Percentiles rank a stretch among this genome's conserved stretches.
phyloP scores from a whole-genome alignment of 1,284 basidiomycete genomes.

The Tremellales sp. region DNA sequence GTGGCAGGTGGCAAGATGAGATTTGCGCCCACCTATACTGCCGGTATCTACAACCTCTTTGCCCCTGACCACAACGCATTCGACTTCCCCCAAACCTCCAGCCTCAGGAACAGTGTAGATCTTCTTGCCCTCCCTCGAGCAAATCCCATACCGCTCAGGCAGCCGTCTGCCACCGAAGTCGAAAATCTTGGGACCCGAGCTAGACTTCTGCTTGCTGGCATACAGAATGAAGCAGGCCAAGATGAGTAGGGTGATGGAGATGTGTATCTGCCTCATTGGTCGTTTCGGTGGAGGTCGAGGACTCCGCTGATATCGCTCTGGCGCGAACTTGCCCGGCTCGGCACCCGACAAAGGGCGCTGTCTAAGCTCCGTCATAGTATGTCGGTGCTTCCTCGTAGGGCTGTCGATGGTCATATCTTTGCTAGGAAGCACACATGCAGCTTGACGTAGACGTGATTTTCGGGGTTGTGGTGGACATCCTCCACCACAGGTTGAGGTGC shows the following conservation, averaged over 20 bases:
- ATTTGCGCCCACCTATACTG: slow-evolving; percentile 50
- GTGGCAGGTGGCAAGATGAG: too few species aligned
- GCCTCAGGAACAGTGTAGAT: slow-evolving; percentile 29
- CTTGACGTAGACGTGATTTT: too few species aligned
- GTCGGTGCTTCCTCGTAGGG: not conserved
- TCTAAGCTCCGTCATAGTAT: not conserved
- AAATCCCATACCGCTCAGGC: slow-evolving; percentile 33
- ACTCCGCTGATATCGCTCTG: slow-evolving; percentile 17
- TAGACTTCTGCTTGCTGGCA: slow-evolving; percentile 12
- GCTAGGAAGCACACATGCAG: too few species aligned
- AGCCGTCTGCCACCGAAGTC: slow-evolving; percentile 8
- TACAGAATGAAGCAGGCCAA: slow-evolving; percentile 35
- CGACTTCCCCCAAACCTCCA: slow-evolving; percentile 46
- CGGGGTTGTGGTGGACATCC: not conserved
- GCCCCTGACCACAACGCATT: slow-evolving; percentile 65
- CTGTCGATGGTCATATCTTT: not conserved
- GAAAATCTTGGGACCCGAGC: not conserved
- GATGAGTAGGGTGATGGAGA: slow-evolving; percentile 35
- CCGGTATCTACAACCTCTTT: slow-evolving; percentile 59
- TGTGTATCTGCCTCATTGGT: slow-evolving; percentile 29
- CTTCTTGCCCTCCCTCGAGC: slow-evolving; percentile 28
- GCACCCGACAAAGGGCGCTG: not conserved
- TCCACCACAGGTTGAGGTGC: not conserved
- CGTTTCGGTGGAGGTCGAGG: slow-evolving; percentile 1
- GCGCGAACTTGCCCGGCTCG: slow-evolving; percentile 7